Evolutionary conservation across 2,329 filamentous ascomycete species (phyloP), one percentile per base, ranked within the genome.

Genomic region (Paecilomyces dactylethromorphus): DNA sequence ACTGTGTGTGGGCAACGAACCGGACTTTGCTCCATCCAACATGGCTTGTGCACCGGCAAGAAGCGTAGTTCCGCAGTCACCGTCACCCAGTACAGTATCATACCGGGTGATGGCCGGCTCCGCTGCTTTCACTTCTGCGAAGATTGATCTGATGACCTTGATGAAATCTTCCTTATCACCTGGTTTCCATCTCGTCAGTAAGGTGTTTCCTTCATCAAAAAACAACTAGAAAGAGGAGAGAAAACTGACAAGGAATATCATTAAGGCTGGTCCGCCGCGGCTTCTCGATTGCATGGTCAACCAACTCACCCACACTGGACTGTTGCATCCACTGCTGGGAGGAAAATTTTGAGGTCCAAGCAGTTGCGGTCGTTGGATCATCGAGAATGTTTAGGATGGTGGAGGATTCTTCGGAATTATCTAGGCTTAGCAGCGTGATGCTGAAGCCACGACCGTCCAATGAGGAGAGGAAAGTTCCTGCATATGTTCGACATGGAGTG

Each of bases 41-140:
- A 26, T 54, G 2, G 71, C 71, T 54, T 80, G 71, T 2, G 82
- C 82, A 0, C 83, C 83, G 0, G 79, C 80, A 71, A 82, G 80
- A 57, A 85, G 75, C 2, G 82, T 84, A 66, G 88, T 84, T 39
- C 86, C 86, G 67, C 85, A 88, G 71, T 88, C 85, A 11, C 85
- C 85, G 64, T 87, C 86, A 35, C 84, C 85, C 79, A 87, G 84
- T 53, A 84, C 69, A 3, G 81, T 85, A 68, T 87, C 84, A 80
- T 82, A 87, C 60, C 76, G 81, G 0, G 86, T 88, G 51, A 88
- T 74, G 59, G 87, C 82, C 0, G 84, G 84, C 68, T 88, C 85
- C 1, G n/a, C 39, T 45, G 39, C 39, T 18, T 8, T 18, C 7
- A 45, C 39, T 45, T 45, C 39, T 3, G n/a, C 8, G 15, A 18